These are phyloP conservation scores for Excoecaria agallocha DNA, from an alignment of 345 rosid genomes.

Conservation along the genomic window DNA sequence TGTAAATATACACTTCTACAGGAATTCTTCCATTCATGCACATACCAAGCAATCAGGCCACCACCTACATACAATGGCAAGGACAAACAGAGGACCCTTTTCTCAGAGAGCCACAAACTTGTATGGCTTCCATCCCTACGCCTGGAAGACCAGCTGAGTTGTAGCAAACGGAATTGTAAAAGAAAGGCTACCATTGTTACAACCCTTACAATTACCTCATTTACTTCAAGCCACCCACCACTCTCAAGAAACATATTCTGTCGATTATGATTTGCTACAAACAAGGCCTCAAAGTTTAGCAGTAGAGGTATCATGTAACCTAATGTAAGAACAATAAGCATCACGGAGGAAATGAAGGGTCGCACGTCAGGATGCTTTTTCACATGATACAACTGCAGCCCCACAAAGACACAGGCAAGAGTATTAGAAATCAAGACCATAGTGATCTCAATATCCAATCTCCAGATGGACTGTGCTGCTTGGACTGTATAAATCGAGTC, in stretches of 20 bases:
- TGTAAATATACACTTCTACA: conserved; percentile 24
- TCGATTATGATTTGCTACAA: conserved; percentile 37
- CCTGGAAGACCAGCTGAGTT: conserved; percentile 70
- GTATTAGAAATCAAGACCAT: conserved; percentile 74
- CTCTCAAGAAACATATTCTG: conserved; percentile 57
- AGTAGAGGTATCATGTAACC: conserved; percentile 81
- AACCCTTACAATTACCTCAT: conserved; percentile 73
- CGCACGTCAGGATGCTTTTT: conserved; percentile 65
- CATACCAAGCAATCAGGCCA: conserved; percentile 62
- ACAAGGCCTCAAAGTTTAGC: conserved; percentile 75
- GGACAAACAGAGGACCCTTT: conserved; percentile 49
- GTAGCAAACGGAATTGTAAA: conserved; percentile 75
- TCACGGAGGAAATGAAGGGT: conserved; percentile 63
- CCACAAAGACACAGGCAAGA: conserved; percentile 64
- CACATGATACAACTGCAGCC: conserved; percentile 69
- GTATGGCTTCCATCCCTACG: conserved; percentile 33
- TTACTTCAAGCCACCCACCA: conserved; percentile 82
- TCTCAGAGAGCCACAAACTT: conserved; percentile 61
- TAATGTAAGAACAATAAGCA: conserved; percentile 62
- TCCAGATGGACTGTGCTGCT: conserved; percentile 75
- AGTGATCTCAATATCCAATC: conserved; percentile 83
- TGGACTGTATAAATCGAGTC: conserved; percentile 49
- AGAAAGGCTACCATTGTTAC: conserved; percentile 85
- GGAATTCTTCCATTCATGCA: conserved; percentile 38
- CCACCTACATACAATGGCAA: conserved; percentile 63